phyloP scores from a whole-genome alignment of 768 basidiomycete genomes.

The Lentinula sp. region DNA sequence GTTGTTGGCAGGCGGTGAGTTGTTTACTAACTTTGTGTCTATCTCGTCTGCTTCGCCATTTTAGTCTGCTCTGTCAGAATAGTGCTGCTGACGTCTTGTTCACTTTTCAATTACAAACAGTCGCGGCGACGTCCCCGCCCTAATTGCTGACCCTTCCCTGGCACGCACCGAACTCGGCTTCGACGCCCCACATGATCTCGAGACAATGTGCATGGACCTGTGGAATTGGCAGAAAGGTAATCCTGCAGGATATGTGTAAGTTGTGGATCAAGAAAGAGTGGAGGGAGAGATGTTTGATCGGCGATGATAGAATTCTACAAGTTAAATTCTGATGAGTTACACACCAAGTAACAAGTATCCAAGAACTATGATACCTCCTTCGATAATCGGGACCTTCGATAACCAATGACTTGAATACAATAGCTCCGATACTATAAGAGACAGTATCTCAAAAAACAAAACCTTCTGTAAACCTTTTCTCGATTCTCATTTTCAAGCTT shows the following conservation, averaged over 20 bases:
- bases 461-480: no score
- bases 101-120: slow-evolving; percentile 29
- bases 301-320: no score
- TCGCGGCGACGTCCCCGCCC: slow-evolving; percentile 91
- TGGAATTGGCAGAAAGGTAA: slow-evolving; percentile 99
- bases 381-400: no score
- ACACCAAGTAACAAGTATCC: no score
- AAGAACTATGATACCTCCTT: no score
- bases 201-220: slow-evolving; percentile 92
- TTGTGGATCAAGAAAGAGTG: no score
- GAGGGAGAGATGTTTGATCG: no score
- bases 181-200: slow-evolving; percentile 71
- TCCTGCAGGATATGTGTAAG: slow-evolving; percentile 60
- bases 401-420: no score
- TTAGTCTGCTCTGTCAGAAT: not conserved
- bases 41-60: not conserved
- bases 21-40: not conserved
- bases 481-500: no score
- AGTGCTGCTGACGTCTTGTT: not conserved
- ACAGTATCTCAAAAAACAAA: no score
- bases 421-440: no score
- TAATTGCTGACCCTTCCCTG: slow-evolving; percentile 88
- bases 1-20: slow-evolving; percentile 85
- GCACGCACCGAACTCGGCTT: slow-evolving; percentile 94
- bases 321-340: no score